phyloP scores from a whole-genome alignment of 208 protist species.

The Leishmania tropica region DNA sequence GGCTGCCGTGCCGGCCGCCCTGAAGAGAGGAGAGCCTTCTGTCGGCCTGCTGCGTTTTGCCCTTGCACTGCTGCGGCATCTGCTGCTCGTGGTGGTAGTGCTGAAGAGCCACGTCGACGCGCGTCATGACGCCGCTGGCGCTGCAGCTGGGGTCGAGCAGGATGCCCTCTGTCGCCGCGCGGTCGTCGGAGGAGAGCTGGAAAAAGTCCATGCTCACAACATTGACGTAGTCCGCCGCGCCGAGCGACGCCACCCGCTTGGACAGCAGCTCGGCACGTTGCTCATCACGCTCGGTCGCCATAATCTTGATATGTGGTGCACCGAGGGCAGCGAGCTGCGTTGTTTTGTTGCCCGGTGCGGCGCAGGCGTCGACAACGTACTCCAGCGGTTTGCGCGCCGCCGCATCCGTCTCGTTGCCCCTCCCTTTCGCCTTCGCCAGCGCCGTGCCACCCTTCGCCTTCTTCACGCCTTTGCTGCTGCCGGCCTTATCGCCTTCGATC shows the following conservation, averaged over 20 bases:
- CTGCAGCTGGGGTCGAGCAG: slow-evolving; percentile 93
- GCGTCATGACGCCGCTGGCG: slow-evolving; percentile 86
- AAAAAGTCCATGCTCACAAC: slow-evolving; percentile 90
- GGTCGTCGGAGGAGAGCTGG: slow-evolving; percentile 71
- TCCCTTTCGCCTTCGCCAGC: not conserved
- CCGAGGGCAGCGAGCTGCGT: slow-evolving; percentile 85
- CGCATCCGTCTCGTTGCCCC: not conserved
- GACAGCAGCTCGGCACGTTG: slow-evolving; percentile 66
- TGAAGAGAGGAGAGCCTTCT: not conserved
- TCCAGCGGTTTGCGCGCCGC: slow-evolving; percentile 47
- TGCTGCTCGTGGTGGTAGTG: slow-evolving; percentile 31
- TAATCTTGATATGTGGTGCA: slow-evolving; percentile 68
- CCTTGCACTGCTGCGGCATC: slow-evolving; percentile 15
- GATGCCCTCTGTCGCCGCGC: slow-evolving; percentile 79
- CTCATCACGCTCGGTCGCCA: slow-evolving; percentile 87
- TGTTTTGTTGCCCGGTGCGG: slow-evolving; percentile 94
- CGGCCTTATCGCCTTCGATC: not conserved
- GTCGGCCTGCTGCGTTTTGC: not conserved
- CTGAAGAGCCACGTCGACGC: slow-evolving; percentile 80
- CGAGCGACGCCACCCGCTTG: slow-evolving; percentile 66
- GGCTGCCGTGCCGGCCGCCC: not conserved
- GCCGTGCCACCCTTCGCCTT: not conserved
- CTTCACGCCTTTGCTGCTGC: not conserved
- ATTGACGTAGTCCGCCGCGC: slow-evolving; percentile 77
- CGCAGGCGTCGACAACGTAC: slow-evolving; percentile 91